Evolutionary conservation across 805 yeast species (phyloP).

Genomic region (Yarrowia hollandica): DNA sequence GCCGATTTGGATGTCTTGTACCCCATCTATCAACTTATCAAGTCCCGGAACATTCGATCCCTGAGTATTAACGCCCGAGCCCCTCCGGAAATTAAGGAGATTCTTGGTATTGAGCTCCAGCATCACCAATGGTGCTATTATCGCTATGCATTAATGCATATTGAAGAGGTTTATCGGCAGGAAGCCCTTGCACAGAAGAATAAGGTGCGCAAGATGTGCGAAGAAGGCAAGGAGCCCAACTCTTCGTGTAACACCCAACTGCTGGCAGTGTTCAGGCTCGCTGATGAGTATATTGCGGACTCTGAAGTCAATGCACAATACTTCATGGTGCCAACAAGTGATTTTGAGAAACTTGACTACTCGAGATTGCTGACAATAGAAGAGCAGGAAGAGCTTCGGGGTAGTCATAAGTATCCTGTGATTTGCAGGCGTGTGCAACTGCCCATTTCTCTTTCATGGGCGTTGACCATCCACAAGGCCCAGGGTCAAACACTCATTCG

Average conservation of each 20-base stretch:
- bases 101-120: not conserved
- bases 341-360: slow-evolving; percentile 2
- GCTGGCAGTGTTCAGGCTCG: not conserved
- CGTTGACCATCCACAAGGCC: slow-evolving; percentile 90
- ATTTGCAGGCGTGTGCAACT: slow-evolving; percentile 49
- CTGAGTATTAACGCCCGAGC: not conserved
- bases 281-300: not conserved
- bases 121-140: not conserved
- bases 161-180: slow-evolving; percentile 16
- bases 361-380: not conserved
- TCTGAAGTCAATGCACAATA: not conserved
- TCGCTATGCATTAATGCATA: slow-evolving; percentile 8
- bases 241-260: not conserved
- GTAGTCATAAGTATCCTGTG: not conserved
- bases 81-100: not conserved
- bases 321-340: not conserved
- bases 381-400: not conserved
- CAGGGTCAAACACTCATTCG: slow-evolving; percentile 87
- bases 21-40: not conserved
- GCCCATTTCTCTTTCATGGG: slow-evolving; percentile 90
- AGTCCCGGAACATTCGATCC: not conserved
- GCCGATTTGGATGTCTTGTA: not conserved
- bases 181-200: slow-evolving; percentile 13
- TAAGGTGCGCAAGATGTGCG: not conserved
- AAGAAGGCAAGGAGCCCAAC: not conserved